These are phyloP conservation scores for Penicillium palitans DNA, from an alignment of 2,329 filamentous ascomycete genomes.

Conservation along the genomic window DNA sequence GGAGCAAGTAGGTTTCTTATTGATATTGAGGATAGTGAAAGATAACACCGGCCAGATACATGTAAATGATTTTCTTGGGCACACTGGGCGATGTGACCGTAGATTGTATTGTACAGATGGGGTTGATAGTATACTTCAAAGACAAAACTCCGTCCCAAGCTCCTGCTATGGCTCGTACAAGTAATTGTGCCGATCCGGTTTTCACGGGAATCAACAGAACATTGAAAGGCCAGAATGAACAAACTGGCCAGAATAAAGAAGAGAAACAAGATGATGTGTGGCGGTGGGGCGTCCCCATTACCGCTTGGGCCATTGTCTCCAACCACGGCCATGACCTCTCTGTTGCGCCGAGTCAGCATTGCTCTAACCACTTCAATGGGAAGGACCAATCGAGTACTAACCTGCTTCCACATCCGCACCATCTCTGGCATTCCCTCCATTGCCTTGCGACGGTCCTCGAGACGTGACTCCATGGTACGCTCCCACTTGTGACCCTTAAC, in stretches of 20 bases:
- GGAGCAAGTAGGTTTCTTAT: not conserved
- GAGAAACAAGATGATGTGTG: conserved; percentile 13
- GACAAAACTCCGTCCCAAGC: conserved; percentile 27
- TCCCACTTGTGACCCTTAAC: conserved; percentile 97
- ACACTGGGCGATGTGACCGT: conserved; percentile 12
- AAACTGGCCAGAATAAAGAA: conserved; percentile 18
- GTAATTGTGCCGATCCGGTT: conserved; percentile 11
- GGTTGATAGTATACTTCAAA: conserved; percentile 18
- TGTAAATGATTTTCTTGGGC: conserved; percentile 2
- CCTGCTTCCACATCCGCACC: conserved; percentile 90
- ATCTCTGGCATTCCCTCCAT: conserved; percentile 94
- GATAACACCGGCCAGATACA: conserved; percentile 1
- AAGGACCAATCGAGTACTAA: conserved; percentile 47
- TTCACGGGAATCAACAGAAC: conserved; percentile 5
- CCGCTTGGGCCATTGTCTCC: conserved; percentile 70
- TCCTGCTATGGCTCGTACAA: conserved; percentile 27
- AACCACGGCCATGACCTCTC: conserved; percentile 70
- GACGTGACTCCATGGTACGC: conserved; percentile 74
- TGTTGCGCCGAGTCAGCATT: conserved; percentile 44
- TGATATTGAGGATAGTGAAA: not conserved
- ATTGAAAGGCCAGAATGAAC: conserved; percentile 10
- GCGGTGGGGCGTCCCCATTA: conserved; percentile 20
- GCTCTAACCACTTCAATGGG: conserved; percentile 5
- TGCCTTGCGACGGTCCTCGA: conserved; percentile 85
- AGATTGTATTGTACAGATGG: conserved; percentile 24